Evolutionary conservation across 2,329 filamentous ascomycete genomes (phyloP), one percentile per base, ranked within the genome.

Genomic region (Gaeumannomyces tritici): DNA sequence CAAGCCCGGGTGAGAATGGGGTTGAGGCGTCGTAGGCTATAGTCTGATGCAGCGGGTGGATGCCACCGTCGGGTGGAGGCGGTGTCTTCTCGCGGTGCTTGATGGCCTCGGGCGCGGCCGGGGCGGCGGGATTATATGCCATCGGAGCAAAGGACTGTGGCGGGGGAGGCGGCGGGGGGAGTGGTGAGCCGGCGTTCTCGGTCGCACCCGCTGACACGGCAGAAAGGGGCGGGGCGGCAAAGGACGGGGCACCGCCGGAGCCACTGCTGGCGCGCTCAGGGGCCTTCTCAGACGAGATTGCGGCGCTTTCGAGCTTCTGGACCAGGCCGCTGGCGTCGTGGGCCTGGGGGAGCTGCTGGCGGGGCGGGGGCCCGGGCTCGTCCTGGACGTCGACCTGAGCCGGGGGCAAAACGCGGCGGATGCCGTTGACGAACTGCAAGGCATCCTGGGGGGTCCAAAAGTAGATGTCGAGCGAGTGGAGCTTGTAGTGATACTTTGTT

Each of bases 111-210:
- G 89, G 89, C 0, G 89, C 88, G 0, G 89, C 81, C 5, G 90
- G 90, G 1, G 89, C 89, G 0, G 90, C 89, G 3, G 90, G 90
- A 70, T 93, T 93, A 71, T 93, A 93, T 2, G 88, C 83, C 76
- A 90, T 85, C 0, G 88, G 87, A 9, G 75, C 79, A 67, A 86
- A 88, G 68, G 77, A 73, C 63, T 72, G 72, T 42, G 73, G 75
- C 63, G 71, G 74, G 18, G 57, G 57, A 35, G 57, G 57, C 57
- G 73, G 74, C 66, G 69, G 72, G 3, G 57, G 57, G 56, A 73
- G 74, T 65, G 69, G 72, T 63, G 71, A 63, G 59, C 68, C 35
- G 33, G 68, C 65, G 64, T 69, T 63, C 62, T 68, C 64, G 63
- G 64, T 67, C 31, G 62, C 11, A 56, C 63, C 63, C 42, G 42